Percentiles rank a stretch among this genome's conserved stretches.
phyloP scores from a whole-genome alignment of 169 alveolate genomes.

The Babesia caballi region DNA sequence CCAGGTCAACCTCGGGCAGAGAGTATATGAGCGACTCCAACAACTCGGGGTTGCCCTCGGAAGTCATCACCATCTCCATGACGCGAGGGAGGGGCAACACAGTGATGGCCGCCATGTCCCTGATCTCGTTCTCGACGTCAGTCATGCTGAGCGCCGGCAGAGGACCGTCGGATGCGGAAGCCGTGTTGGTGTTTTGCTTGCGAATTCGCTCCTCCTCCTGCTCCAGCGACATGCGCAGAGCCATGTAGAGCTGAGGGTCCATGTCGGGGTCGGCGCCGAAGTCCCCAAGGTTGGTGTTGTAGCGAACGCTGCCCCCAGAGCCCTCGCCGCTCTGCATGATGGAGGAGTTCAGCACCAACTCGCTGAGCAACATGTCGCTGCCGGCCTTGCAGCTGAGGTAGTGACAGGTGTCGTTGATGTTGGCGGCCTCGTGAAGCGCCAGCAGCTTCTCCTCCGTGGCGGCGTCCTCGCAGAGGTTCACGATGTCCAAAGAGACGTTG shows the following conservation, averaged over 20 bases:
- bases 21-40: conserved; percentile 63
- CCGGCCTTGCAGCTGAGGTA: conserved; percentile 56
- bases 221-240: conserved; percentile 64
- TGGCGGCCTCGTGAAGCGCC: conserved; percentile 49
- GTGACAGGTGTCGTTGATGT: conserved; percentile 57
- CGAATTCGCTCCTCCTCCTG: conserved; percentile 66
- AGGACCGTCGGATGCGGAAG: background rate
- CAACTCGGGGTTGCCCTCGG: conserved; percentile 65
- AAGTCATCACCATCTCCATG: conserved; percentile 57
- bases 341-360: conserved; percentile 42
- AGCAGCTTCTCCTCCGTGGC: conserved; percentile 56
- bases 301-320: background rate
- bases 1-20: conserved; percentile 61
- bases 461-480: conserved; percentile 40
- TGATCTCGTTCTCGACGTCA: conserved; percentile 48
- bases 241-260: conserved; percentile 70
- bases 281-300: conserved; percentile 41
- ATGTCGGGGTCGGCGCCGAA: conserved; percentile 67
- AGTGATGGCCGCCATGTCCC: conserved; percentile 49
- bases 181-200: conserved; percentile 9
- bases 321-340: conserved; percentile 23
- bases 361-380: conserved; percentile 53
- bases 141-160: background rate
- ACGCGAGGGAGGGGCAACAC: conserved; percentile 52
- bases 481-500: conserved; percentile 85